Conservation (phyloP, 2,329 filamentous ascomycete genomes). For the Clathrospora elynae region DNA sequence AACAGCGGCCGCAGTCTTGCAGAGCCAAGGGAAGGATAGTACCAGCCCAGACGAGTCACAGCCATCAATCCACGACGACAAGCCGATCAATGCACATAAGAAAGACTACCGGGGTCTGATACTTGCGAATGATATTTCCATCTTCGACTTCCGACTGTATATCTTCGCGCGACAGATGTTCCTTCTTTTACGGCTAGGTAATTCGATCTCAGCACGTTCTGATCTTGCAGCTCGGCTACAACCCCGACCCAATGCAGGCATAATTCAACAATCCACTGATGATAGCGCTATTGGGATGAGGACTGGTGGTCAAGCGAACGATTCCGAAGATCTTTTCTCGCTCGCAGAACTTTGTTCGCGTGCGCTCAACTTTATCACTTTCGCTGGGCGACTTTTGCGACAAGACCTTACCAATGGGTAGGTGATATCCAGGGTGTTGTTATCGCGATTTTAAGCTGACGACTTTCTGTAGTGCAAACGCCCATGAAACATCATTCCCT, state of each 20-base stretch:
- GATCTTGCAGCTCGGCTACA: conserved; percentile 48
- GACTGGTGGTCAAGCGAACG: conserved; percentile 49
- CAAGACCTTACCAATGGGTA: conserved; percentile 74
- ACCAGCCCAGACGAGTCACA: conserved; percentile 11
- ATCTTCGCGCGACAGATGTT: conserved; percentile 89
- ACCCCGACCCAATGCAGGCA: conserved; percentile 31
- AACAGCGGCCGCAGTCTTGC: conserved; percentile 40
- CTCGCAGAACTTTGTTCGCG: conserved; percentile 87
- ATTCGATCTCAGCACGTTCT: conserved; percentile 55
- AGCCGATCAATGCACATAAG: conserved; percentile 49
- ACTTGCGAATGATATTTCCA: conserved; percentile 88
- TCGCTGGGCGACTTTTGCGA: conserved; percentile 77
- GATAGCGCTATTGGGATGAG: conserved; percentile 40
- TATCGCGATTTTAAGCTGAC: conserved; percentile 28
- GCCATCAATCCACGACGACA: conserved; percentile 37
- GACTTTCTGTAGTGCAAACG: conserved; percentile 37
- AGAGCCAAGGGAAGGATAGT: conserved; percentile 25
- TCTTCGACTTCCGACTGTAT: conserved; percentile 94
- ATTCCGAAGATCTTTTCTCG: conserved; percentile 74
- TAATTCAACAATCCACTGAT: conserved; percentile 38
- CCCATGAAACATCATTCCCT: conserved; percentile 38
- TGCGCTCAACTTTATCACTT: conserved; percentile 81
- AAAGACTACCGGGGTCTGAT: conserved; percentile 93
- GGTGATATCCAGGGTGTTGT: conserved; percentile 2
- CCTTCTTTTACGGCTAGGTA: conserved; percentile 81